phyloP scores from a whole-genome alignment of 306 rosid species.

The Gastrolobium villosum region DNA sequence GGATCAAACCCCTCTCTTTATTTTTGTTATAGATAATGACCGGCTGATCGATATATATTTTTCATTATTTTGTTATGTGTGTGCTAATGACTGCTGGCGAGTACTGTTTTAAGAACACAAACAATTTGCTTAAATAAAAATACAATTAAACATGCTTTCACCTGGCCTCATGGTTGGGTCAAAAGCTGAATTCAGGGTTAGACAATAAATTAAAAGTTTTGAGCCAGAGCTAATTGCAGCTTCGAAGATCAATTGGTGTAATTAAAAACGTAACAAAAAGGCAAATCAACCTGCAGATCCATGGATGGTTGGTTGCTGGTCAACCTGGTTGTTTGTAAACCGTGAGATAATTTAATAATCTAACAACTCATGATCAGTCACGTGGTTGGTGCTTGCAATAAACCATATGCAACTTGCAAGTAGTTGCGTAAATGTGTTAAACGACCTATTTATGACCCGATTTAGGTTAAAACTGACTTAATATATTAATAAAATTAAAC shows the following conservation, averaged over 20 bases:
- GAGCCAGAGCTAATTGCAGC: neutral
- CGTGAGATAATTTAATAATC: neutral
- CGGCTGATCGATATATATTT: no score
- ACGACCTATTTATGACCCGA: no score
- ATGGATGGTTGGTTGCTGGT: slow-evolving; percentile 9
- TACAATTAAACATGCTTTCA: no score
- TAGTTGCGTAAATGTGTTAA: neutral
- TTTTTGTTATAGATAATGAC: neutral
- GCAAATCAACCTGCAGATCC: slow-evolving; percentile 38
- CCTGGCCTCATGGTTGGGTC: neutral
- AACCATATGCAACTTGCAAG: slow-evolving; percentile 31
- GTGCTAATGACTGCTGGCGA: no score
- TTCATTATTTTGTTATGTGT: no score
- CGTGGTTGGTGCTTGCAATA: slow-evolving; percentile 14
- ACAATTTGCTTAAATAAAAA: neutral
- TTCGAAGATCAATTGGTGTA: neutral
- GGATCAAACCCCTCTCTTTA: neutral
- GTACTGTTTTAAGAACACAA: neutral
- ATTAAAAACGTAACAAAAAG: neutral
- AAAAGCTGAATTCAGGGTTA: neutral
- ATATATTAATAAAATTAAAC: no score
- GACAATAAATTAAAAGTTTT: neutral
- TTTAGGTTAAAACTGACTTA: no score
- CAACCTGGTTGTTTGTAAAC: slow-evolving; percentile 32
- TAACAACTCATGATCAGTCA: slow-evolving; percentile 31